Conservation (phyloP, 2,329 filamentous ascomycete genomes). For the Raffaelea albimanens region DNA sequence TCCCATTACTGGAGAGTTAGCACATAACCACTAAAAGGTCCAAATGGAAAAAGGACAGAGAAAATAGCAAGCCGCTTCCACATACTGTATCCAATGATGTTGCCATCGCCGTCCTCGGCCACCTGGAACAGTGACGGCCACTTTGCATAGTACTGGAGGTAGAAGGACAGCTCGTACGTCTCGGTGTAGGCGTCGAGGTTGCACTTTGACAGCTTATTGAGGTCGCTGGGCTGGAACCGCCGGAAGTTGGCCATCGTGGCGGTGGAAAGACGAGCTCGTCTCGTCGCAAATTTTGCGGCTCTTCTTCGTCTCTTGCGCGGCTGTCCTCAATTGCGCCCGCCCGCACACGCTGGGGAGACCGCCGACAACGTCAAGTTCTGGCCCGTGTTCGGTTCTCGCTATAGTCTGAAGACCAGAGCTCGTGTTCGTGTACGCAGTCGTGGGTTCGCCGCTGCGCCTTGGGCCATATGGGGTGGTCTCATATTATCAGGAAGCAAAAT, state of each 20-base stretch:
- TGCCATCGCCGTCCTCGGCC: constrained; percentile 75
- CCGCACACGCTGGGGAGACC: no score
- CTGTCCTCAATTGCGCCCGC: no score
- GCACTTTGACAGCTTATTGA: constrained; percentile 84
- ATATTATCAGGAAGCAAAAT: no score
- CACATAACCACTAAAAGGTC: background rate
- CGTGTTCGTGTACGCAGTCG: no score
- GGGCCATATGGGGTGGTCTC: no score
- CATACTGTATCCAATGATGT: constrained; percentile 89
- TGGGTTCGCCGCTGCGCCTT: no score
- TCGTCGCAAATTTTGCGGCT: no score
- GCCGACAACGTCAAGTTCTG: no score
- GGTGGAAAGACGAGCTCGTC: no score
- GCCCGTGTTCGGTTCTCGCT: no score
- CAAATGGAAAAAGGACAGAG: background rate
- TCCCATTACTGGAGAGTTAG: constrained; percentile 66
- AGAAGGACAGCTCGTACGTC: constrained; percentile 92
- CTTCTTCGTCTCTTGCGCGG: no score
- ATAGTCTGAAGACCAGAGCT: no score
- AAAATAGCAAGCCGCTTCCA: constrained; percentile 8
- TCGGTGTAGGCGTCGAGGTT: constrained; percentile 97
- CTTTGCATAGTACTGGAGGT: constrained; percentile 88
- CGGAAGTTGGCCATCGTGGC: constrained; percentile 69
- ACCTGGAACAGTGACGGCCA: constrained; percentile 95
- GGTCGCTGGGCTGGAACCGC: constrained; percentile 72